A percentile compares a stretch with the other conserved stretches of the same genome.
Conservation (phyloP, 129 eudicot genomes). For the Escallonia herrerae region DNA sequence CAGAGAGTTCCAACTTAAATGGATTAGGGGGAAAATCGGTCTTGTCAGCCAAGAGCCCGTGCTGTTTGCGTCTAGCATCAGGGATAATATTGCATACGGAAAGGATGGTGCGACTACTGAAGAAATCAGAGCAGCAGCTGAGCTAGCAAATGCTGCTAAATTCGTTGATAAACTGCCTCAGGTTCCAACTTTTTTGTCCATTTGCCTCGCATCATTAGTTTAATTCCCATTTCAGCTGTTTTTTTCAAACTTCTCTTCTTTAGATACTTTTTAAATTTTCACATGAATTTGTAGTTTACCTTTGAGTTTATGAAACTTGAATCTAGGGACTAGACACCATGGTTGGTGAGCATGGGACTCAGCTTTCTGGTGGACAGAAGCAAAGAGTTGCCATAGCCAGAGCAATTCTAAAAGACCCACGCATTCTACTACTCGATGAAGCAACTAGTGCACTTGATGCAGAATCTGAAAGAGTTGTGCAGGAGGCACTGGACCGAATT, state of each 20-base stretch:
- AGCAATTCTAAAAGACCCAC: conserved; percentile 69
- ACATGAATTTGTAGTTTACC: too few relatives aligned
- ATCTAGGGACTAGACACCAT: conserved; percentile 66
- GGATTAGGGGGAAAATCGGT: conserved; percentile 45
- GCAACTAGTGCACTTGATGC: conserved; percentile 90
- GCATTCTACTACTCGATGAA: conserved; percentile 69
- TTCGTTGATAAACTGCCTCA: conserved; percentile 44
- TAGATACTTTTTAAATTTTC: too few relatives aligned
- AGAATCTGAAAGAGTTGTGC: conserved; percentile 75
- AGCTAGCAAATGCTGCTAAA: conserved; percentile 50
- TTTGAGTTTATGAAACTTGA: neutral
- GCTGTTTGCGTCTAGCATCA: conserved; percentile 39
- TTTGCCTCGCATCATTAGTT: too few relatives aligned
- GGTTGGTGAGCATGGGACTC: conserved; percentile 92
- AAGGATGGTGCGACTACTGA: conserved; percentile 38
- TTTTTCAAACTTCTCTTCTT: too few relatives aligned
- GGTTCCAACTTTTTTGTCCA: conserved; percentile 10
- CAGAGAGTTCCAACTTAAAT: conserved; percentile 41
- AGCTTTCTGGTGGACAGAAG: conserved; percentile 83
- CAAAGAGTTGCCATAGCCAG: conserved; percentile 87
- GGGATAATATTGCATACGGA: conserved; percentile 44
- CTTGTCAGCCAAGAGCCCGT: conserved; percentile 56
- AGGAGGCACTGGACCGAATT: conserved; percentile 73
- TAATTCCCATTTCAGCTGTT: too few relatives aligned
- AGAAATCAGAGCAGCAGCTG: conserved; percentile 44